Conservation (phyloP, 1,139 yeast species). For the Magnusiomyces fungicola region DNA sequence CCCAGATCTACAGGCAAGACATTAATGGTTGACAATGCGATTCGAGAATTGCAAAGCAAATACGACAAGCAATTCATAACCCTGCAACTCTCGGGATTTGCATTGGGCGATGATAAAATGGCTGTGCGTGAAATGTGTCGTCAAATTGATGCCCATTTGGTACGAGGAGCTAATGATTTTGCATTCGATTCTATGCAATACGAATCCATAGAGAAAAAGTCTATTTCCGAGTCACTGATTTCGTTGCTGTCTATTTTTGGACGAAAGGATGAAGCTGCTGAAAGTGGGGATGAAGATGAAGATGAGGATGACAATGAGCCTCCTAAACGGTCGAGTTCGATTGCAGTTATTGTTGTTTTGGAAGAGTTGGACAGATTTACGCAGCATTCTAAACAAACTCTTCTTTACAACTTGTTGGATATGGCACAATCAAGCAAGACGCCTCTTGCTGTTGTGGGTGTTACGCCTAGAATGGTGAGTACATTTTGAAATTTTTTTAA, state of each 20-base stretch:
- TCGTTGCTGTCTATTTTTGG: constrained; percentile 40
- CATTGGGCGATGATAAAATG: constrained; percentile 65
- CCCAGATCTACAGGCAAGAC: constrained; percentile 78
- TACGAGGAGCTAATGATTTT: constrained; percentile 17
- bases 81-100: constrained; percentile 59
- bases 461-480: constrained; percentile 52
- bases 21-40: constrained; percentile 50
- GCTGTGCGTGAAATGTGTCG: constrained; percentile 84
- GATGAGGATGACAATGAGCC: constrained; percentile 21
- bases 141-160: constrained; percentile 55
- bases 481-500: too few species aligned
- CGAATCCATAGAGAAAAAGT: constrained; percentile 37
- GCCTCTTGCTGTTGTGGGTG: constrained; percentile 78
- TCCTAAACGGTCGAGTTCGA: constrained; percentile 19
- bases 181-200: constrained; percentile 13
- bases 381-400: constrained; percentile 60
- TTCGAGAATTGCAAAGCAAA: constrained; percentile 39
- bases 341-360: constrained; percentile 66
- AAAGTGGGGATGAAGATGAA: constrained; percentile 28
- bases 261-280: constrained; percentile 28
- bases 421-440: constrained; percentile 61
- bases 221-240: constrained; percentile 48
- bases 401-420: constrained; percentile 81
- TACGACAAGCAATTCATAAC: constrained; percentile 46
- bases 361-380: constrained; percentile 80